phyloP scores from a whole-genome alignment of 2,329 filamentous ascomycete species.

The Salinomyces thailandicus region DNA sequence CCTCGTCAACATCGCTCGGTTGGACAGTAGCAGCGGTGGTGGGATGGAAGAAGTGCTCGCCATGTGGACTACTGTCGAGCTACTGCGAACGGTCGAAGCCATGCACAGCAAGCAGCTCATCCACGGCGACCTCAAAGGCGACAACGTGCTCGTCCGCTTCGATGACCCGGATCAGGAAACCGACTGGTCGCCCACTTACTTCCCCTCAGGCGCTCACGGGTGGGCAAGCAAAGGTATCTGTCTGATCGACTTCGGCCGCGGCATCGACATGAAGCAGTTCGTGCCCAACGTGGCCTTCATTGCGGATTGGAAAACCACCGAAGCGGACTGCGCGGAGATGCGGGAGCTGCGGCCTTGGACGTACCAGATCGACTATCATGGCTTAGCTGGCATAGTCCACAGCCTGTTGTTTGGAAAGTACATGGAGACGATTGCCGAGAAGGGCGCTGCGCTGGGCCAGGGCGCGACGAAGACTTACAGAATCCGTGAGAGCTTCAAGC shows the following conservation, averaged over 20 bases:
- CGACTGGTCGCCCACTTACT: constrained; percentile 55
- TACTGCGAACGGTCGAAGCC: constrained; percentile 80
- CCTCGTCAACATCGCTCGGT: constrained; percentile 75
- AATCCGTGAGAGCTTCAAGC: constrained; percentile 72
- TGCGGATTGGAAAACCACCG: constrained; percentile 84
- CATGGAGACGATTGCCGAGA: constrained; percentile 60
- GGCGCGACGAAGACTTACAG: constrained; percentile 58
- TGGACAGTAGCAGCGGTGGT: constrained; percentile 42
- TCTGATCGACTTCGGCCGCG: constrained; percentile 90
- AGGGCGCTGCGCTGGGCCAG: constrained; percentile 44
- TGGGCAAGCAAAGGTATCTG: constrained; percentile 73
- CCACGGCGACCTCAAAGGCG: constrained; percentile 89
- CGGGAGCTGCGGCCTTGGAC: constrained; percentile 91
- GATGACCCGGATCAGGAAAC: constrained; percentile 38
- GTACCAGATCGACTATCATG: constrained; percentile 94
- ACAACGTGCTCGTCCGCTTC: constrained; percentile 87
- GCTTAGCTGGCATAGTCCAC: constrained; percentile 79
- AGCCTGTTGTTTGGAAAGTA: constrained; percentile 88
- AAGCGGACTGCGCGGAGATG: constrained; percentile 90
- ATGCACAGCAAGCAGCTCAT: constrained; percentile 70
- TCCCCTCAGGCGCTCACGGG: constrained; percentile 60
- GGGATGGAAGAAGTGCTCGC: constrained; percentile 83
- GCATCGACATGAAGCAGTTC: constrained; percentile 87
- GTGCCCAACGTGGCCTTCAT: constrained; percentile 69
- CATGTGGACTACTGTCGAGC: constrained; percentile 92